Percentiles rank a stretch among this genome's conserved stretches.
Evolutionary conservation across 2,329 filamentous ascomycete species (phyloP).

Genomic region (Metarhizium sp.): DNA sequence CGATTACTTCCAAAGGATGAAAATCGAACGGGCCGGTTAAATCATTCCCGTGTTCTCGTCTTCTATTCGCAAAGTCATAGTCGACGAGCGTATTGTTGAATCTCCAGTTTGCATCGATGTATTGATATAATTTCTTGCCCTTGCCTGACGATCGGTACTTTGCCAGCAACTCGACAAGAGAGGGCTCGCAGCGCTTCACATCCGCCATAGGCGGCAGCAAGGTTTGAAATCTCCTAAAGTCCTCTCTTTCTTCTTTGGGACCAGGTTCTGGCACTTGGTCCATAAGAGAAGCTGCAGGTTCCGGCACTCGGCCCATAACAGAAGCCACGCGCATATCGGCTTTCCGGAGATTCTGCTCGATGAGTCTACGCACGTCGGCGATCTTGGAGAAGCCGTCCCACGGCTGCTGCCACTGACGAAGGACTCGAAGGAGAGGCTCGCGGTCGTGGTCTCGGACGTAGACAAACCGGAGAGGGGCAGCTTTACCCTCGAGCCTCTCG

Average conservation of each 20-base stretch:
- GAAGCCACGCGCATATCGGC: not conserved
- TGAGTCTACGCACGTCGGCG: not conserved
- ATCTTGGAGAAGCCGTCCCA: not conserved
- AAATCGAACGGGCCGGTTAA: not conserved
- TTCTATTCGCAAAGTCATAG: not conserved
- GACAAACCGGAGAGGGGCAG: not conserved
- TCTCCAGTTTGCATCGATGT: not conserved
- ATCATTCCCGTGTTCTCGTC: not conserved
- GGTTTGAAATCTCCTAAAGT: not conserved
- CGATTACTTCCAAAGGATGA: not conserved
- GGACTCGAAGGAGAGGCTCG: slow-evolving; percentile 3
- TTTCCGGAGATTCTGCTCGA: not conserved
- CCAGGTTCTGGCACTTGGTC: not conserved
- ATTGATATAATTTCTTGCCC: not conserved
- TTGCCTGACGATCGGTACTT: not conserved
- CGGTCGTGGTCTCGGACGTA: not conserved
- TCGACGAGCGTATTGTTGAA: not conserved
- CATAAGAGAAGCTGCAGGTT: not conserved
- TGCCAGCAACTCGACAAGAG: not conserved
- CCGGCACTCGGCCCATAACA: not conserved
- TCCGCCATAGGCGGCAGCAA: not conserved
- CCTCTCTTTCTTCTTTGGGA: not conserved
- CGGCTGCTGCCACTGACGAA: slow-evolving; percentile 6
- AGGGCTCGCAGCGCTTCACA: not conserved
- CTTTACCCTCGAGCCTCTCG: slow-evolving; percentile 6